These are phyloP conservation scores for Tulasnella sp. DNA, from an alignment of 768 basidiomycete genomes.

Conservation along the genomic window DNA sequence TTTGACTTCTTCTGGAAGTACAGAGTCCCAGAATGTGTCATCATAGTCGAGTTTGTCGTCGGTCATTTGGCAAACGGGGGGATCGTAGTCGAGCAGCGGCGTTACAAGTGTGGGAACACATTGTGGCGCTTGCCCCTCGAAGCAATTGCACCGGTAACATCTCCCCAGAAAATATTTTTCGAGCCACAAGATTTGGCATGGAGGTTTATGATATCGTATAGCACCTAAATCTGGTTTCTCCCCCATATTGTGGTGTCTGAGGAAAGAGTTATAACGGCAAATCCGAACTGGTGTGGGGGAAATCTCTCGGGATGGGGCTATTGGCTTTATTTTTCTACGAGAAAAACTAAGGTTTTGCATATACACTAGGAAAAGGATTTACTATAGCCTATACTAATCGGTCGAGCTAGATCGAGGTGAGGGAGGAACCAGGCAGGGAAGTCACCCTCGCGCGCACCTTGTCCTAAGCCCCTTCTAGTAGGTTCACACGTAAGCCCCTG, in stretches of 20 bases:
- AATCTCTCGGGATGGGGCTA: too few species aligned
- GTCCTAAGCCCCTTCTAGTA: too few species aligned
- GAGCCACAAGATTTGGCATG: not conserved
- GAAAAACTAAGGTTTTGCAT: too few species aligned
- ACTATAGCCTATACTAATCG: too few species aligned
- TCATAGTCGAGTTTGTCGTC: not conserved
- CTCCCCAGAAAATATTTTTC: not conserved
- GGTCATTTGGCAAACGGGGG: not conserved
- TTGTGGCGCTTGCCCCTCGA: not conserved
- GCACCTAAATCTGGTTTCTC: not conserved
- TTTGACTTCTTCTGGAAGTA: not conserved
- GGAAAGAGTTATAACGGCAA: not conserved
- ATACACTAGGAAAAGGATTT: too few species aligned
- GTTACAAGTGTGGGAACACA: not conserved
- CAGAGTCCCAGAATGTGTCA: not conserved
- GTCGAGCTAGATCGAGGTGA: too few species aligned
- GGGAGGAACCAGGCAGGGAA: too few species aligned
- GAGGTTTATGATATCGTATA: not conserved
- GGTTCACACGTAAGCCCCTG: too few species aligned
- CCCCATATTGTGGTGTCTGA: not conserved
- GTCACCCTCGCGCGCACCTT: too few species aligned
- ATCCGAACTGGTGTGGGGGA: not conserved
- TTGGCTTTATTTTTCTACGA: too few species aligned
- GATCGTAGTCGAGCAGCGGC: not conserved
- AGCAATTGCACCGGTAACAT: not conserved